Evolutionary conservation across 805 yeast genomes (phyloP).

Genomic region (Candida namnaoensis): DNA sequence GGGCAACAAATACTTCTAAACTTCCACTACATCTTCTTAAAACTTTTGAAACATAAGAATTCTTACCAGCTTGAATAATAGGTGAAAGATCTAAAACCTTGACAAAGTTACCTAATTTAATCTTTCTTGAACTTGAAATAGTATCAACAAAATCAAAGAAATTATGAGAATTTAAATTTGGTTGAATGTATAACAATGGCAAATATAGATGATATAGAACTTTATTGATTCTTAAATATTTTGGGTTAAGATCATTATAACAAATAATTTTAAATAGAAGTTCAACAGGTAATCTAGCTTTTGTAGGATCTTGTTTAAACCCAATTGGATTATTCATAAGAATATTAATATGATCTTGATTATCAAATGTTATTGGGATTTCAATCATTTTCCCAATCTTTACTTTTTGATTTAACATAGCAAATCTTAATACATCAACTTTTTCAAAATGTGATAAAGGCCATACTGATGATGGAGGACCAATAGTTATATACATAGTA

Average conservation of each 20-base stretch:
- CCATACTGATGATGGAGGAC: slow-evolving; percentile 26
- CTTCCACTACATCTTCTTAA: slow-evolving; percentile 66
- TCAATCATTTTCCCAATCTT: slow-evolving; percentile 6
- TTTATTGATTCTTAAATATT: slow-evolving; percentile 51
- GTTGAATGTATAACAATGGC: slow-evolving; percentile 59
- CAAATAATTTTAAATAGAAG: slow-evolving; percentile 19
- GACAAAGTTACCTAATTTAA: slow-evolving; percentile 48
- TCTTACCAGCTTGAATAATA: slow-evolving; percentile 86
- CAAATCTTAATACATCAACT: slow-evolving; percentile 31
- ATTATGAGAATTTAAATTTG: slow-evolving; percentile 56
- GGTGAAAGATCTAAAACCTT: slow-evolving; percentile 62
- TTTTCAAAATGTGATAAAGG: slow-evolving; percentile 43
- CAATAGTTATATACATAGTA: neutral
- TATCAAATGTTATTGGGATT: slow-evolving; percentile 4
- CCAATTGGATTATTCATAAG: no score
- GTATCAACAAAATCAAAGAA: slow-evolving; percentile 68
- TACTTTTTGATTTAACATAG: slow-evolving; percentile 19
- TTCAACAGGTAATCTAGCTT: slow-evolving; percentile 16
- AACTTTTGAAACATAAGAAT: slow-evolving; percentile 78
- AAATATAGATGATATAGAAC: slow-evolving; percentile 50
- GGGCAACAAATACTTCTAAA: slow-evolving; percentile 71
- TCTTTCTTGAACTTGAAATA: slow-evolving; percentile 37
- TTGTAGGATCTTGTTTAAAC: no score
- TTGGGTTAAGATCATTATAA: slow-evolving; percentile 30
- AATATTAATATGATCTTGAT: no score